Evolutionary conservation across 2,329 filamentous ascomycete species (phyloP).

Genomic region (Fusarium pininemorale): DNA sequence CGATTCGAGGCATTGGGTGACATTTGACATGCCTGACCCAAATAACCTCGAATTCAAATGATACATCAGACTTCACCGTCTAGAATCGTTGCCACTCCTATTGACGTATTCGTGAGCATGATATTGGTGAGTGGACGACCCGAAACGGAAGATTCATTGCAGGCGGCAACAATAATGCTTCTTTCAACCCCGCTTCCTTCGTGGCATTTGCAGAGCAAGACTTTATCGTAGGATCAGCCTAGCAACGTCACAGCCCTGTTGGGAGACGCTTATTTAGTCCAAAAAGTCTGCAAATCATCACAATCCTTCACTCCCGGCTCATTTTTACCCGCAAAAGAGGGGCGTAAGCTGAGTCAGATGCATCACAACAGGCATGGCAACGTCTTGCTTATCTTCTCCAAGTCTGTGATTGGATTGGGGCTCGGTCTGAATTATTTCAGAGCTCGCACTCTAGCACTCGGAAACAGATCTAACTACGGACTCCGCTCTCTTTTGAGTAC

Average conservation of each 20-base stretch:
- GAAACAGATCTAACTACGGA: not conserved
- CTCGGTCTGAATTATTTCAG: not conserved
- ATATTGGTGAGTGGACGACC: not conserved
- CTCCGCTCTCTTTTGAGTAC: not conserved
- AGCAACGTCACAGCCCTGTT: not conserved
- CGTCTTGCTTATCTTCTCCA: not conserved
- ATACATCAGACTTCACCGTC: no score
- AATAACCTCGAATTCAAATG: no score
- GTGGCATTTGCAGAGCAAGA: not conserved
- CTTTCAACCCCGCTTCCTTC: not conserved
- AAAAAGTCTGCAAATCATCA: not conserved
- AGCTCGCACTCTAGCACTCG: not conserved
- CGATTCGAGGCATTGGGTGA: not conserved
- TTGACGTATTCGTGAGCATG: not conserved
- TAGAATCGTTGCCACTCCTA: no score
- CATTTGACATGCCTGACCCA: not conserved
- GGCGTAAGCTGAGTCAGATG: constrained; percentile 5
- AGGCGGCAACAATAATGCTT: not conserved
- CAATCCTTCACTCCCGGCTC: no score
- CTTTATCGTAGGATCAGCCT: not conserved
- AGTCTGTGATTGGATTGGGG: not conserved
- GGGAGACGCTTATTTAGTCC: not conserved
- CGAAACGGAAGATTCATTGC: not conserved
- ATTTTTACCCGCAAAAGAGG: not conserved
- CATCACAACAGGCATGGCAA: not conserved